These are phyloP conservation scores for Phytophthora idaei DNA, from an alignment of 352 stramenopile species.

Conservation along the genomic window DNA sequence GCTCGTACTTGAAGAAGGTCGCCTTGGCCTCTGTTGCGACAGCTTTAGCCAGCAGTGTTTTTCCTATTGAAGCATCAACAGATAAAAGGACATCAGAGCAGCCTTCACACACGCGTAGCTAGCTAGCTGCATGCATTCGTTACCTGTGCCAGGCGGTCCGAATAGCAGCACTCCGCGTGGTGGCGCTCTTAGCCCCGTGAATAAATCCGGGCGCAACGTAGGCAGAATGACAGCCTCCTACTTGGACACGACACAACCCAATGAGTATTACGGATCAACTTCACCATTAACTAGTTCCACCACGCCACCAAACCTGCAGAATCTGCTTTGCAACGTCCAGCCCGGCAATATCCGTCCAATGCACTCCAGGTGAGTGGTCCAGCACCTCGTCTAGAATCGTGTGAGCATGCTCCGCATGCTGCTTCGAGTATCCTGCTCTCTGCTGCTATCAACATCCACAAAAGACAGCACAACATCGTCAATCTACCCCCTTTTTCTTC, in stretches of 20 bases:
- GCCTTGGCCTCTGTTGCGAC: slow-evolving; percentile 83
- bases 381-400: slow-evolving; percentile 86
- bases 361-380: slow-evolving; percentile 76
- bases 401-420: slow-evolving; percentile 67
- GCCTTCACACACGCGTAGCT: neutral
- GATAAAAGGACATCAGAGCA: slow-evolving; percentile 1
- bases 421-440: slow-evolving; percentile 52
- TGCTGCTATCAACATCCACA: slow-evolving; percentile 10
- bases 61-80: slow-evolving; percentile 43
- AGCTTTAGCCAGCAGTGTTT: slow-evolving; percentile 85
- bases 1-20: slow-evolving; percentile 80
- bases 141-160: slow-evolving; percentile 80
- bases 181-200: slow-evolving; percentile 74
- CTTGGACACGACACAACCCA: slow-evolving; percentile 1
- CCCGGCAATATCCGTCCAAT: slow-evolving; percentile 86
- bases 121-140: neutral
- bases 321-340: slow-evolving; percentile 88
- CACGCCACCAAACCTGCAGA: slow-evolving; percentile 56
- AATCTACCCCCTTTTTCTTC: neutral
- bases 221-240: slow-evolving; percentile 90
- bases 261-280: neutral
- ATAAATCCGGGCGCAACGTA: slow-evolving; percentile 83
- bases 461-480: slow-evolving; percentile 1
- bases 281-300: neutral
- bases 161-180: slow-evolving; percentile 82